These are phyloP conservation scores for Tremellales sp. DNA, from an alignment of 1,284 basidiomycete genomes.

Conservation along the genomic window DNA sequence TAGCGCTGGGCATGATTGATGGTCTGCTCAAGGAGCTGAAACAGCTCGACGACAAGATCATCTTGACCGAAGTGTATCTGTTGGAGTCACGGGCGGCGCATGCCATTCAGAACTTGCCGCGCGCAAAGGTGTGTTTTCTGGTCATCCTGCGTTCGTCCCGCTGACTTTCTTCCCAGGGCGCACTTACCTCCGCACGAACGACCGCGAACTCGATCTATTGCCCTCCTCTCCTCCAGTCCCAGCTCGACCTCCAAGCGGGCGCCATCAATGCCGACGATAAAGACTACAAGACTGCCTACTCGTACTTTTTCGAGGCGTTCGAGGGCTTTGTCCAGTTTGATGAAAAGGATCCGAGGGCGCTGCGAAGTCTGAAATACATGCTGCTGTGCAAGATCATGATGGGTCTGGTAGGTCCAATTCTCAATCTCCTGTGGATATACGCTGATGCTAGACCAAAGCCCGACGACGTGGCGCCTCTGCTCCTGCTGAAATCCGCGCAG, in stretches of 20 bases:
- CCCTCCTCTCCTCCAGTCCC: slow-evolving; percentile 85
- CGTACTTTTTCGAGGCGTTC: slow-evolving; percentile 96
- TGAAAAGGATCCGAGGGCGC: slow-evolving; percentile 52
- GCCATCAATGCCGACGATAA: slow-evolving; percentile 95
- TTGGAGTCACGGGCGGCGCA: slow-evolving; percentile 89
- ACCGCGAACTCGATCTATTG: slow-evolving; percentile 98
- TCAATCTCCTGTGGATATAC: not conserved
- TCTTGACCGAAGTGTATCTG: slow-evolving; percentile 92
- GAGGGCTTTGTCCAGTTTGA: slow-evolving; percentile 71
- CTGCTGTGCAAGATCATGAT: slow-evolving; percentile 97
- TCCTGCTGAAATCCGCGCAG: slow-evolving; percentile 79
- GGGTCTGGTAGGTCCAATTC: slow-evolving; percentile 63
- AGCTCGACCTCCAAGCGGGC: slow-evolving; percentile 87
- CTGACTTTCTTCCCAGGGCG: slow-evolving; percentile 57
- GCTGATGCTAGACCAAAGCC: slow-evolving; percentile 57
- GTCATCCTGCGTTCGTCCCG: not conserved
- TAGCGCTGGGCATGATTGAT: slow-evolving; percentile 78
- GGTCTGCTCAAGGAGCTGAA: slow-evolving; percentile 83
- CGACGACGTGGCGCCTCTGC: slow-evolving; percentile 83
- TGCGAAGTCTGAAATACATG: slow-evolving; percentile 96
- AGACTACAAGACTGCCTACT: slow-evolving; percentile 95
- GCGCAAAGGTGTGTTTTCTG: slow-evolving; percentile 68
- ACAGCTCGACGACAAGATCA: slow-evolving; percentile 94
- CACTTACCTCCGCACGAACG: slow-evolving; percentile 85
- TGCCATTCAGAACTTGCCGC: slow-evolving; percentile 84